phyloP scores from a whole-genome alignment of 768 basidiomycete species.

The Psilocybe cubensis region DNA sequence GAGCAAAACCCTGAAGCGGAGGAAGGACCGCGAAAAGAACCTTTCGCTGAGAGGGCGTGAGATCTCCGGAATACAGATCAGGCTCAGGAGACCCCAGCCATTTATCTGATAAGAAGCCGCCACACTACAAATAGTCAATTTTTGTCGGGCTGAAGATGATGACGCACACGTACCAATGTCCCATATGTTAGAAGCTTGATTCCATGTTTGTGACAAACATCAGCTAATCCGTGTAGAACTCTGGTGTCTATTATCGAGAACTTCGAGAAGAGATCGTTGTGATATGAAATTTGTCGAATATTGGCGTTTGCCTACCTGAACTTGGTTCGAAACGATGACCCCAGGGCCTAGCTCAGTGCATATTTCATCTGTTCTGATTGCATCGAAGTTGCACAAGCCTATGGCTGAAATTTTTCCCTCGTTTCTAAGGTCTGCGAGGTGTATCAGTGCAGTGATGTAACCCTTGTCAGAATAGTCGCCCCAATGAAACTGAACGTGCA shows the following conservation, averaged over 20 bases:
- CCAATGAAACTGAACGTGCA: constrained; percentile 74
- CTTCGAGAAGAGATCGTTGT: constrained; percentile 36
- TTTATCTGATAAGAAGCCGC: constrained; percentile 78
- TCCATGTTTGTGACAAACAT: constrained; percentile 72
- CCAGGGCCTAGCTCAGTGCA: constrained; percentile 75
- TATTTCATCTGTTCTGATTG: constrained; percentile 75
- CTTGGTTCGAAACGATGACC: constrained; percentile 79
- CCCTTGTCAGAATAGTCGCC: constrained; percentile 60
- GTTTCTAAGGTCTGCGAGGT: constrained; percentile 60
- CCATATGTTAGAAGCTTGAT: constrained; percentile 84
- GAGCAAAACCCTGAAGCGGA: background rate
- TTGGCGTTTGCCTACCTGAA: constrained; percentile 56
- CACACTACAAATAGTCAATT: constrained; percentile 55
- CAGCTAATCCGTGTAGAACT: constrained; percentile 75
- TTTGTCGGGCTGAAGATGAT: background rate
- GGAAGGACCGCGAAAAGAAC: constrained; percentile 32
- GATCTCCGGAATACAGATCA: constrained; percentile 64
- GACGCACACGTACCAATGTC: constrained; percentile 58
- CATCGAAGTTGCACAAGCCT: constrained; percentile 84
- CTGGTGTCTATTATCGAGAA: constrained; percentile 84
- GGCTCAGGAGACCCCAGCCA: constrained; percentile 75
- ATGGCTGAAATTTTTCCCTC: constrained; percentile 66
- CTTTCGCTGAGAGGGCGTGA: constrained; percentile 87
- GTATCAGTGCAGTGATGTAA: constrained; percentile 47
- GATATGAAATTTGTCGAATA: background rate